Evolutionary conservation across 352 stramenopile genomes (phyloP).

Genomic region (Globisporangium canariense): DNA sequence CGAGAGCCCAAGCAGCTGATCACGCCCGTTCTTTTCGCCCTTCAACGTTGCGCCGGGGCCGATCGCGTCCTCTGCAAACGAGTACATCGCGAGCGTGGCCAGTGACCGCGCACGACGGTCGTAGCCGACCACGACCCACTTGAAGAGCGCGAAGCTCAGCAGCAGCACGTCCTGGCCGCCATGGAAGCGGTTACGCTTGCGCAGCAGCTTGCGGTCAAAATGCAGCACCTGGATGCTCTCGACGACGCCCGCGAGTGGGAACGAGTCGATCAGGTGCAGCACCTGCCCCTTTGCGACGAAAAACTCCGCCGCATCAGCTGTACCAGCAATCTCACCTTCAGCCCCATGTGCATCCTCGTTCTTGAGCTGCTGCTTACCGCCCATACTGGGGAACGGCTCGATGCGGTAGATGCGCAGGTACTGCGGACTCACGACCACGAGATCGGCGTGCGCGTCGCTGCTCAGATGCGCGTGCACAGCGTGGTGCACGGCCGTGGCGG

Average conservation of each 20-base stretch:
- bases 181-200: slow-evolving; percentile 71
- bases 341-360: neutral
- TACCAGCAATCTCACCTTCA: neutral
- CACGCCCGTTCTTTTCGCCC: slow-evolving; percentile 69
- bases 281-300: slow-evolving; percentile 48
- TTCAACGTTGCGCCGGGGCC: slow-evolving; percentile 77
- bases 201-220: slow-evolving; percentile 57
- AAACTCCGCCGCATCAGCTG: neutral
- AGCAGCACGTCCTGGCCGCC: slow-evolving; percentile 72
- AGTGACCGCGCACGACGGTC: slow-evolving; percentile 47
- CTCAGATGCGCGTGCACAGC: slow-evolving; percentile 61
- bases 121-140: slow-evolving; percentile 82
- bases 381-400: slow-evolving; percentile 43
- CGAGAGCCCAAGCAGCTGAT: slow-evolving; percentile 68
- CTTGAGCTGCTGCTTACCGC: neutral
- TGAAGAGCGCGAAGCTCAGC: slow-evolving; percentile 70
- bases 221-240: slow-evolving; percentile 70
- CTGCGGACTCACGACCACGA: slow-evolving; percentile 73
- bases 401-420: slow-evolving; percentile 78
- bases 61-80: slow-evolving; percentile 79
- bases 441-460: slow-evolving; percentile 61
- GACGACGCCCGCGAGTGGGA: slow-evolving; percentile 66
- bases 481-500: slow-evolving; percentile 76
- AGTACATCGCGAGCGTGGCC: slow-evolving; percentile 73
- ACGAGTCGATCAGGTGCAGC: slow-evolving; percentile 67